Conservation (phyloP, 208 protist species). For the Wallacemonas rigidus region DNA sequence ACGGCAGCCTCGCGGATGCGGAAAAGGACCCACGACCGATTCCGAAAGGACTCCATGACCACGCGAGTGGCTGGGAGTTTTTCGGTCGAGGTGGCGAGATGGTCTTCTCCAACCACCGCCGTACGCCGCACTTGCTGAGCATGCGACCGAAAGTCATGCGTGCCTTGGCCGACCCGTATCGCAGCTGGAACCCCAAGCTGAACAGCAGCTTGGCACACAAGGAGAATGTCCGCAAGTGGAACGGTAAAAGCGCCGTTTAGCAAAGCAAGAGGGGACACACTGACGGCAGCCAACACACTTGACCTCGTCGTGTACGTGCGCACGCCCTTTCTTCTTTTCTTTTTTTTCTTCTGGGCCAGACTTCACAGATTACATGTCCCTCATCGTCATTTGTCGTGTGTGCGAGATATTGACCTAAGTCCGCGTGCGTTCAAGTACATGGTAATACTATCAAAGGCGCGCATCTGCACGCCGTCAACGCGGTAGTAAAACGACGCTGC, state of each 20-base stretch:
- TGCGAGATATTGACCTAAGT: too few relatives aligned
- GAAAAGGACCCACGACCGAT: constrained; percentile 73
- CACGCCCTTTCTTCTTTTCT: constrained; percentile 11
- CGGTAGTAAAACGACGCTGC: too few relatives aligned
- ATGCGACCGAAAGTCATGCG: constrained; percentile 91
- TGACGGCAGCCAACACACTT: neutral
- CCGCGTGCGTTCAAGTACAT: too few relatives aligned
- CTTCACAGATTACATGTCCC: neutral
- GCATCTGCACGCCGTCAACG: too few relatives aligned
- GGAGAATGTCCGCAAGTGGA: constrained; percentile 90
- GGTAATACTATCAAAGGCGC: too few relatives aligned
- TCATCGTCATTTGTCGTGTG: neutral
- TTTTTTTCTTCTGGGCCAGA: neutral
- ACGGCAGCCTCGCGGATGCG: constrained; percentile 33
- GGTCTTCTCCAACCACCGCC: constrained; percentile 73
- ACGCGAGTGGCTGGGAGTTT: constrained; percentile 85
- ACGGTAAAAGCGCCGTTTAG: constrained; percentile 75
- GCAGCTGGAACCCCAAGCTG: constrained; percentile 69
- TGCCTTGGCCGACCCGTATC: constrained; percentile 65
- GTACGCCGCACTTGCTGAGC: constrained; percentile 62
- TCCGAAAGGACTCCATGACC: constrained; percentile 82
- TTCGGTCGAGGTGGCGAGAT: constrained; percentile 82
- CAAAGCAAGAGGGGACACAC: neutral
- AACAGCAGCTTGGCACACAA: constrained; percentile 84
- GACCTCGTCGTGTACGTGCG: too few relatives aligned